Evolutionary conservation across 495 filamentous ascomycete genomes (phyloP).

Genomic region (Acidomyces sp.): DNA sequence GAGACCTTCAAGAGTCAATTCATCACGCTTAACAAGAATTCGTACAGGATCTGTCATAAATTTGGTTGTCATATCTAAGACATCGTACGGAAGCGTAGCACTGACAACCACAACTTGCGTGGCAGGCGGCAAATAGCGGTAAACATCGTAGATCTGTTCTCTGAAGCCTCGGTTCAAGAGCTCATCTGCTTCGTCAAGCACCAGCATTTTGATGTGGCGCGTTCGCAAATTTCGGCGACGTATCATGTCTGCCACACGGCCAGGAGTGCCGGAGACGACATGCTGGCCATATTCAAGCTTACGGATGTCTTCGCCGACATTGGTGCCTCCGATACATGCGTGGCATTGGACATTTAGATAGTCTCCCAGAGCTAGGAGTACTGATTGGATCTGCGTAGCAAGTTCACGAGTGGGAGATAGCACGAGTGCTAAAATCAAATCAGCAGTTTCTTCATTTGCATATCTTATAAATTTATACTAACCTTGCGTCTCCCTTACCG

Average conservation of each 20-base stretch:
- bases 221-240: conserved; percentile 88
- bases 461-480: neutral
- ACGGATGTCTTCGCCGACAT: conserved; percentile 91
- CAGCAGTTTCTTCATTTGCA: neutral
- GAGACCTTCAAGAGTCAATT: conserved; percentile 92
- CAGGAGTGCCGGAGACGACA: conserved; percentile 90
- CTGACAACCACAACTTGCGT: conserved; percentile 98
- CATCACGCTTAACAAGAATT: conserved; percentile 98
- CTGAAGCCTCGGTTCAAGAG: conserved; percentile 80
- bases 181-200: conserved; percentile 96
- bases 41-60: conserved; percentile 99
- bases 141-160: conserved; percentile 99
- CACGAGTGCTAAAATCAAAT: conserved; percentile 52
- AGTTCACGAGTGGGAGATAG: conserved; percentile 97
- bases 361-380: conserved; percentile 92
- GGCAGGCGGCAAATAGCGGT: conserved; percentile 85
- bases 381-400: conserved; percentile 94
- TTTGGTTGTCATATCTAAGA: conserved; percentile 97
- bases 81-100: conserved; percentile 93
- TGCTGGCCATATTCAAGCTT: conserved; percentile 95
- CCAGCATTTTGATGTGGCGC: conserved; percentile 95
- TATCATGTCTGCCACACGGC: conserved; percentile 97
- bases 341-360: conserved; percentile 99
- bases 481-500: conserved; percentile 71
- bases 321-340: conserved; percentile 95